phyloP scores from a whole-genome alignment of 2,329 filamentous ascomycete genomes.

The Aspergillus tubingensis region DNA sequence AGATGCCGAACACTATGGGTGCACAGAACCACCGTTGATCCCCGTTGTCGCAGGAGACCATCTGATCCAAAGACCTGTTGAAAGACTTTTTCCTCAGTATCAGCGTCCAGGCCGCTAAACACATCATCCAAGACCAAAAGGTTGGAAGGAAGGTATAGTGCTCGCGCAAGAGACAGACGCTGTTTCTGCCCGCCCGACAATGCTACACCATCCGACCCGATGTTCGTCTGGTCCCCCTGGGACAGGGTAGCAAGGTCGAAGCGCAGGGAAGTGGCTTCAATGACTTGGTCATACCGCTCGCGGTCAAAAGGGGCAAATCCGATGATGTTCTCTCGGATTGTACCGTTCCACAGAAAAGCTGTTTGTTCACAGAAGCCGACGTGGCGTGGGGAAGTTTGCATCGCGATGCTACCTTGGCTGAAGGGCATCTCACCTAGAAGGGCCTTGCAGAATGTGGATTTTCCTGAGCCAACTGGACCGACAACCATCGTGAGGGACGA shows the following conservation, averaged over 20 bases:
- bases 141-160: not conserved
- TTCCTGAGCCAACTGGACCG: slow-evolving; percentile 29
- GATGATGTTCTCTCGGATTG: slow-evolving; percentile 24
- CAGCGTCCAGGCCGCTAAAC: not conserved
- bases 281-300: slow-evolving; percentile 28
- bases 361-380: slow-evolving; percentile 17
- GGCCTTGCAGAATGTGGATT: slow-evolving; percentile 16
- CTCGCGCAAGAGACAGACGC: not conserved
- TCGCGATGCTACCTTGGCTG: not conserved
- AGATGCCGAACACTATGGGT: not conserved
- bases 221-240: not conserved
- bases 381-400: not conserved
- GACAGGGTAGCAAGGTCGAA: not conserved
- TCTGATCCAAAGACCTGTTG: not conserved
- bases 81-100: not conserved
- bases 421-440: slow-evolving; percentile 20
- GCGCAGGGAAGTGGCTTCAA: not conserved
- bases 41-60: not conserved
- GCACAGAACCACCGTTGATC: not conserved
- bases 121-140: not conserved
- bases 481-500: slow-evolving; percentile 25
- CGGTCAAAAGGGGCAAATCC: slow-evolving; percentile 19
- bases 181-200: slow-evolving; percentile 1
- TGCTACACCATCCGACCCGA: not conserved
- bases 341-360: slow-evolving; percentile 18